Conservation (phyloP, 2,329 filamentous ascomycete species). For the Pseudogymnoascus sp. region DNA sequence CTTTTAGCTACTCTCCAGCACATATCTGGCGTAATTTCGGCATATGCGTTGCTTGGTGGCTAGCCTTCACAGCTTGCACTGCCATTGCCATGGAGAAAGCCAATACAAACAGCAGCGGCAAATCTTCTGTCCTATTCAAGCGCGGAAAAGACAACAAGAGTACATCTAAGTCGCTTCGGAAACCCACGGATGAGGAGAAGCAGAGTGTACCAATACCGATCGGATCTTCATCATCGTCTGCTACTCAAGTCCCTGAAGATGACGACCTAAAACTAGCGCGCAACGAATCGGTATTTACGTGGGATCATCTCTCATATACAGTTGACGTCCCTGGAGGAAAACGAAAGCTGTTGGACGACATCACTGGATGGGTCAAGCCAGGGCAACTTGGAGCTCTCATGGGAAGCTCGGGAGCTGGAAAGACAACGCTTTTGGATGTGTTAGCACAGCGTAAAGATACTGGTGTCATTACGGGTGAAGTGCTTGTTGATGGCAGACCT, state of each 20-base stretch:
- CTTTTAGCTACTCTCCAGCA: slow-evolving; percentile 43
- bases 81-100: slow-evolving; percentile 34
- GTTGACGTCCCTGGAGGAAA: slow-evolving; percentile 54
- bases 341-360: slow-evolving; percentile 66
- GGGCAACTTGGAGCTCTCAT: slow-evolving; percentile 61
- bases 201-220: slow-evolving; percentile 14
- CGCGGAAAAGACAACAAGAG: slow-evolving; percentile 38
- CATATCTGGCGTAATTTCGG: slow-evolving; percentile 55
- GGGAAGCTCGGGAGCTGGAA: slow-evolving; percentile 64
- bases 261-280: slow-evolving; percentile 41
- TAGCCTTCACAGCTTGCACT: slow-evolving; percentile 41
- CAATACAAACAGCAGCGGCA: background rate
- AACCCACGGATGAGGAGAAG: background rate
- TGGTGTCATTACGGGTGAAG: slow-evolving; percentile 80
- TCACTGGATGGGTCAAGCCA: slow-evolving; percentile 75
- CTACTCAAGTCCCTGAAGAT: slow-evolving; percentile 10
- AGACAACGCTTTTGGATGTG: slow-evolving; percentile 79
- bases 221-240: slow-evolving; percentile 10
- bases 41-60: slow-evolving; percentile 57
- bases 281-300: slow-evolving; percentile 64
- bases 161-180: slow-evolving; percentile 17
- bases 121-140: slow-evolving; percentile 41
- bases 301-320: slow-evolving; percentile 62
- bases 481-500: slow-evolving; percentile 57
- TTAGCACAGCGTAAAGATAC: slow-evolving; percentile 79